Base-by-base conservation (phyloP, 148 eudicot genomes). In the Heliosperma pusillum region DNA sequence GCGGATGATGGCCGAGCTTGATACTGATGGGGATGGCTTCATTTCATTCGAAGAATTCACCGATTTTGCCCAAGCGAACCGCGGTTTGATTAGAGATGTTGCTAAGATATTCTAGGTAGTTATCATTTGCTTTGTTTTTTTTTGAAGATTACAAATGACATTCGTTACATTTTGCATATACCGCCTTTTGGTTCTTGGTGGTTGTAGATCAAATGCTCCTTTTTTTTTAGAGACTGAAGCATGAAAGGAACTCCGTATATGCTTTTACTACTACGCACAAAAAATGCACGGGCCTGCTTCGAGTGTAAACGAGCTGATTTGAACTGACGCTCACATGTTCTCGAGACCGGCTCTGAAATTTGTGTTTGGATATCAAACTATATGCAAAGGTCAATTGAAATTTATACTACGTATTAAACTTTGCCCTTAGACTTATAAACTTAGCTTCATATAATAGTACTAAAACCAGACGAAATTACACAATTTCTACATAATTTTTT, bases 1-100 rank as follows among this genome's bases (percentile, higher is more conserved):
- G 29, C 64, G 85, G 36, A 86, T 92, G 88, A 90, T 92, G 97
- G 82, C 71, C 2, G 97, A 92, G 83, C 81, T 92, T 5, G 97
- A 92, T 56, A 84, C 93, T 0, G 96, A 92, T 74, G 86, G 91
- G 0, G 93, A 92, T 73, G 93, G 96, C 5, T 88, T 42, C 83
- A 89, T 93, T 71, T 90, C 97, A 0, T 87, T 77, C 29, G 80
- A 93, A 44, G 97, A 90, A 79, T 90, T 89, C 78, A 85, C 85
- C 0, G 84, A 40, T 0, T 93, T 93, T 55, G 90, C 91, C 29
- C 67, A 64, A 7, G 96, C 88, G 20, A 93, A 93, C 63, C 83
- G 87, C 53, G 96, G 93, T 5, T 81, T 93, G 70, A 73, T 93
- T 50, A 90, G 72, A 80, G 97, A 93, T 64, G 93, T 93, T 71